Conservation (phyloP, 768 basidiomycete species). For the Kwoniella dejecticola region DNA sequence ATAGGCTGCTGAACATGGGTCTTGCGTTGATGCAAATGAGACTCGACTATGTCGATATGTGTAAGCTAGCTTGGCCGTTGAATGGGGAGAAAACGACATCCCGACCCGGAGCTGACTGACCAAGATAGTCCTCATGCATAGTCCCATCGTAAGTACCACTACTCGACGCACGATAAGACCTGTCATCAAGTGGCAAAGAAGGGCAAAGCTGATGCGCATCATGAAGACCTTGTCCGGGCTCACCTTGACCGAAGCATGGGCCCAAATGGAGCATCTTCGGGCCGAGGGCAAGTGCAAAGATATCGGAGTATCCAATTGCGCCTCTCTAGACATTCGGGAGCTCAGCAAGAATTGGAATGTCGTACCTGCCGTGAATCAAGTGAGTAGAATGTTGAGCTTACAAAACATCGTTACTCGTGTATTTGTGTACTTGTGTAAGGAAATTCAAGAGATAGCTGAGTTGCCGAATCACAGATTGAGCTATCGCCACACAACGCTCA, state of each 20-base stretch:
- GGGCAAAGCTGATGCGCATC: not conserved
- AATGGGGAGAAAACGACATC: not conserved
- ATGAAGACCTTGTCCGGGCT: not conserved
- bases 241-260: conserved; percentile 60
- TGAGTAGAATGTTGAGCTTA: conserved; percentile 11
- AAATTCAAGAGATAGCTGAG: not conserved
- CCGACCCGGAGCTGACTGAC: conserved; percentile 17
- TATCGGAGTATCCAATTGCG: conserved; percentile 58
- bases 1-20: not conserved
- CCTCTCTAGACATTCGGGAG: conserved; percentile 53
- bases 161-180: no score
- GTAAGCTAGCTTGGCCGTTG: conserved; percentile 55
- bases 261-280: conserved; percentile 62
- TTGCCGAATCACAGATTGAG: conserved; percentile 54
- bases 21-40: conserved; percentile 9
- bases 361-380: conserved; percentile 55
- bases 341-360: conserved; percentile 50
- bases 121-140: conserved; percentile 63
- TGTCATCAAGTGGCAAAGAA: not conserved
- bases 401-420: not conserved
- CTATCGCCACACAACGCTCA: conserved; percentile 54
- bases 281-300: conserved; percentile 58
- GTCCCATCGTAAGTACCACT: conserved; percentile 33
- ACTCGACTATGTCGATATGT: conserved; percentile 30
- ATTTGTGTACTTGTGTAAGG: no score